Evolutionary conservation across 2,329 filamentous ascomycete species (phyloP), one percentile per base, ranked within the genome.

Genomic region (Fusarium sp.): DNA sequence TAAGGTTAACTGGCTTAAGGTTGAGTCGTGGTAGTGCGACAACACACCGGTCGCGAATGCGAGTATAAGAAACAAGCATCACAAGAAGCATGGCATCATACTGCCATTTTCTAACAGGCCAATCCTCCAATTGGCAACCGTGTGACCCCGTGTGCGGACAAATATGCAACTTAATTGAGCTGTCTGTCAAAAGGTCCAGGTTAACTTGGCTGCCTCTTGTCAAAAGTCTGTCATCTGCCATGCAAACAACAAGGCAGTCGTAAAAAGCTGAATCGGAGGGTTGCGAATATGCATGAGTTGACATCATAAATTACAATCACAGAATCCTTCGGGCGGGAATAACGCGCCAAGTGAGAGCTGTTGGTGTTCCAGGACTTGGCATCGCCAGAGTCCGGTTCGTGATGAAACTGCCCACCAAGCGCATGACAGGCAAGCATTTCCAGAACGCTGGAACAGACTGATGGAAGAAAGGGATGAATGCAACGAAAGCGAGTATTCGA

Each of bases 291-390:
- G 32, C 48, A 51, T 40, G 23, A 37, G 12, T 14, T 16, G 32
- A 40, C 23, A 40, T 51, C 49, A 41, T 41, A 25, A 41, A 16
- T 51, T 14, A 41, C 32, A 51, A 27, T 12, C 20, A n/a, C 14
- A 21, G 13, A 51, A 51, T 51, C 49, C 49, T 51, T 51, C 32
- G 3, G 23, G 25, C 32, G 49, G 49, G 11, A 40, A 51, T 41
- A 41, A 40, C 30, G 13, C 18, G 49, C 23, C 20, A 41, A 41
- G 32, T 12, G n/a, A 12, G 8, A 8, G 28, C 4, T 42, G 16
- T 4, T 25, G 5, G 23, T 40, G 28, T 32, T 20, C 1, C 23
- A 16, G 16, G 21, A 5, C 1, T 16, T 20, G 10, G 3, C 21
- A 37, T 42, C 30, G n/a, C 16, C 51, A 16, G 16, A 32, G 32